Percentiles rank a stretch among this genome's conserved stretches.
Evolutionary conservation across 495 filamentous ascomycete species (phyloP).

Genomic region (Penicillium antarcticum): DNA sequence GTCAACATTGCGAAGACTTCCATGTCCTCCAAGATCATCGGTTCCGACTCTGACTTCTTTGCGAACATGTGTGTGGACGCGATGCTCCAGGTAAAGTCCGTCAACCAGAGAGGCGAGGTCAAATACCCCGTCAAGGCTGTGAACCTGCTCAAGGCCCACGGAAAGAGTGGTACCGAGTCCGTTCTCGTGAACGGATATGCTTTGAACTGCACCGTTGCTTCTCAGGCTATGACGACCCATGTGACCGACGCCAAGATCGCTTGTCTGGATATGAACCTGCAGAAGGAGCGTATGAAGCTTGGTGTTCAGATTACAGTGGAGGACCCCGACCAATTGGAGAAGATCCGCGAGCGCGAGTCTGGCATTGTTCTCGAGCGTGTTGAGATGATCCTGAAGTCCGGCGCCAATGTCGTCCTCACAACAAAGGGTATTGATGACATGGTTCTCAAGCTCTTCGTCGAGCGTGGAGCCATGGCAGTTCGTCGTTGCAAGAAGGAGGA

Average conservation of each 20-base stretch:
- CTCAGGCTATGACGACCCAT: conserved; percentile 95
- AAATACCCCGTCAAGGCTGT: conserved; percentile 99
- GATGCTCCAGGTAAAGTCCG: conserved; percentile 90
- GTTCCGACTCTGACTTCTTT: conserved; percentile 94
- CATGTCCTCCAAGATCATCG: conserved; percentile 99
- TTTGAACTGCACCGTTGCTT: conserved; percentile 97
- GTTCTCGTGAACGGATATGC: conserved; percentile 94
- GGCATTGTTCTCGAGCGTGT: conserved; percentile 92
- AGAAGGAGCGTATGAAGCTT: conserved; percentile 98
- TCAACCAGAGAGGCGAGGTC: conserved; percentile 80
- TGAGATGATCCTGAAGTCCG: conserved; percentile 96
- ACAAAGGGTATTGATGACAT: conserved; percentile 99
- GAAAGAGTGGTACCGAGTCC: conserved; percentile 86
- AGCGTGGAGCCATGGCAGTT: conserved; percentile 94
- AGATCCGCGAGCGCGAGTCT: conserved; percentile 87
- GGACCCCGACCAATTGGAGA: conserved; percentile 93
- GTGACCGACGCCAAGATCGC: conserved; percentile 95
- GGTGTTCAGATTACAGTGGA: conserved; percentile 98
- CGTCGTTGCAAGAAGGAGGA: conserved; percentile 99
- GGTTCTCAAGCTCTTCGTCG: conserved; percentile 89
- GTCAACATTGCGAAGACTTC: conserved; percentile 97
- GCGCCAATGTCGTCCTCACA: conserved; percentile 93
- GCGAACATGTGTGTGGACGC: conserved; percentile 95
- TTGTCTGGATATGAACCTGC: conserved; percentile 94
- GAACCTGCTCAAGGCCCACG: conserved; percentile 97